Evolutionary conservation across 108 stramenopile genomes (phyloP).

Genomic region (Stephanodiscus triporus): DNA sequence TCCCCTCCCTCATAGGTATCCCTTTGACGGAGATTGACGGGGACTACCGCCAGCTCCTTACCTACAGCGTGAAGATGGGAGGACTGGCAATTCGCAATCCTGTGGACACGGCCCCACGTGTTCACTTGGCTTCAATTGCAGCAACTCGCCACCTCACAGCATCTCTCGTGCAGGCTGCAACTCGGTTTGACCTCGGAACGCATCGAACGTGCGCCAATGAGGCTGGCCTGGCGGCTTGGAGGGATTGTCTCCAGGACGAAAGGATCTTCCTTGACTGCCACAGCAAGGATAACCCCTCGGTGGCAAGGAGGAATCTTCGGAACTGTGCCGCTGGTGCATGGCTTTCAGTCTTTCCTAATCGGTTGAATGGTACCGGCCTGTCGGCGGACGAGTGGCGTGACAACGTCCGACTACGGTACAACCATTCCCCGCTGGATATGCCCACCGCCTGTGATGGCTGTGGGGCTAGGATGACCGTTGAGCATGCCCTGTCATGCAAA

Average conservation of each 20-base stretch:
- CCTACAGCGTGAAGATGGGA: background rate
- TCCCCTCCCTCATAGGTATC: slow-evolving; percentile 22
- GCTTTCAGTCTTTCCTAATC: too few species aligned
- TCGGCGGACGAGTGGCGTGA: slow-evolving; percentile 28
- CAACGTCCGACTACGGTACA: slow-evolving; percentile 14
- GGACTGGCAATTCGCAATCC: slow-evolving; percentile 22
- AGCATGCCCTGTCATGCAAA: background rate
- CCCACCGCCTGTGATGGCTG: slow-evolving; percentile 16
- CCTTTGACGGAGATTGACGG: slow-evolving; percentile 4
- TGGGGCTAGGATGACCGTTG: slow-evolving; percentile 8
- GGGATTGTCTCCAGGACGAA: too few species aligned
- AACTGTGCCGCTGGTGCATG: too few species aligned
- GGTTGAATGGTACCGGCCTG: slow-evolving; percentile 21
- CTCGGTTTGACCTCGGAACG: too few species aligned
- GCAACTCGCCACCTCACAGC: background rate
- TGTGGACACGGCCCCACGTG: background rate
- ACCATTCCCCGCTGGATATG: background rate
- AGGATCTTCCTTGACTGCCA: too few species aligned
- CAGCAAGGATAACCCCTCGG: too few species aligned
- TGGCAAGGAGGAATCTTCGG: too few species aligned
- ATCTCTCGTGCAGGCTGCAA: too few species aligned
- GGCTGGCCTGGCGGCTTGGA: too few species aligned
- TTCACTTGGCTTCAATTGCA: background rate
- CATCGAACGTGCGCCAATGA: too few species aligned
- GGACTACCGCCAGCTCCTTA: background rate